A percentile compares a stretch with the other conserved stretches of the same genome.
phyloP scores from a whole-genome alignment of 208 protist species.

The Crithidia expoeki region DNA sequence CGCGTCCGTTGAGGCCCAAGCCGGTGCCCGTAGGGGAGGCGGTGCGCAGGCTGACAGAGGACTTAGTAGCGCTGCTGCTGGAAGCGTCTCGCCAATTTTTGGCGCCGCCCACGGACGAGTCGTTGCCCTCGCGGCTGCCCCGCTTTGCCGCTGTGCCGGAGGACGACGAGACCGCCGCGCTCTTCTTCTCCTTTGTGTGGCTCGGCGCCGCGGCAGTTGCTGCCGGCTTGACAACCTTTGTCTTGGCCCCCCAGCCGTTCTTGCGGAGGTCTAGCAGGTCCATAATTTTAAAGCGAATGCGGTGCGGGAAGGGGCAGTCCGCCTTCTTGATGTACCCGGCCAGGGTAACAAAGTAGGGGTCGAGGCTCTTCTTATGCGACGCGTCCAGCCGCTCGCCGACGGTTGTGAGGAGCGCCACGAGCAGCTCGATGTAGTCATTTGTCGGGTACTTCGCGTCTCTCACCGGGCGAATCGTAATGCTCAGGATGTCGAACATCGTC shows the following conservation, averaged over 20 bases:
- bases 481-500: slow-evolving; percentile 78
- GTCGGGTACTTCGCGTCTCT: slow-evolving; percentile 52
- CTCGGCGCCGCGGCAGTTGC: slow-evolving; percentile 12
- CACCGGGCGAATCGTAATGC: slow-evolving; percentile 55
- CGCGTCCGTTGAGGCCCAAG: slow-evolving; percentile 18
- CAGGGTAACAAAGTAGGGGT: slow-evolving; percentile 64
- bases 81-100: slow-evolving; percentile 30
- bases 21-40: slow-evolving; percentile 2
- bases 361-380: slow-evolving; percentile 49
- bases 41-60: neutral
- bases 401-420: slow-evolving; percentile 76
- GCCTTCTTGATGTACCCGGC: slow-evolving; percentile 48
- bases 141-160: slow-evolving; percentile 16
- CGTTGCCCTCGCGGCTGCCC: slow-evolving; percentile 13
- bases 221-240: slow-evolving; percentile 34
- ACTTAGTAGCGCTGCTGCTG: neutral
- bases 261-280: slow-evolving; percentile 86
- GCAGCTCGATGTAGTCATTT: slow-evolving; percentile 81
- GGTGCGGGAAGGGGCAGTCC: slow-evolving; percentile 65
- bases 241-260: slow-evolving; percentile 44
- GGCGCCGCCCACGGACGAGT: neutral
- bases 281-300: slow-evolving; percentile 90
- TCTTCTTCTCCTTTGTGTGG: slow-evolving; percentile 12
- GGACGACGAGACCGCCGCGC: slow-evolving; percentile 18
- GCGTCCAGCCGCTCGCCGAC: slow-evolving; percentile 75